Conservation (phyloP, 345 rosid genomes). For the Passiflora organensis region DNA sequence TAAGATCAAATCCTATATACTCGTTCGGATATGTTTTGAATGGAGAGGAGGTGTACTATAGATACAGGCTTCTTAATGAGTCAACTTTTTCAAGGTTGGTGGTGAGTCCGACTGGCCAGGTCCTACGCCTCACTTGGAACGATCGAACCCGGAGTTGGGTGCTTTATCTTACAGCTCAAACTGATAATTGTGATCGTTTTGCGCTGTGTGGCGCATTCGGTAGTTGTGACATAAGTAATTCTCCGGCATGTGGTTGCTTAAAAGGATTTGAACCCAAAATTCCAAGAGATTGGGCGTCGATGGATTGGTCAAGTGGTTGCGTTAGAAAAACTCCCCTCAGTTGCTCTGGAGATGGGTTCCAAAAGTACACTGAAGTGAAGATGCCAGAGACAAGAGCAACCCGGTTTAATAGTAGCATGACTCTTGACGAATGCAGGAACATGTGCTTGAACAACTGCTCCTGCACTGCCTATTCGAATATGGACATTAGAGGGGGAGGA, state of each 20-base stretch:
- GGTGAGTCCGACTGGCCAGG: constrained; percentile 3
- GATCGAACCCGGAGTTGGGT: constrained; percentile 11
- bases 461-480: constrained; percentile 12
- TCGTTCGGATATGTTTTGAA: constrained; percentile 1
- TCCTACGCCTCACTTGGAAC: constrained; percentile 7
- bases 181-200: constrained; percentile 13
- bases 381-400: constrained; percentile 11
- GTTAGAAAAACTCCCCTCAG: constrained; percentile 2
- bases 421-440: constrained; percentile 8
- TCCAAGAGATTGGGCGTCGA: constrained; percentile 3
- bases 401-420: constrained; percentile 5
- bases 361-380: constrained; percentile 4
- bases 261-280: constrained; percentile 6
- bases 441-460: constrained; percentile 7
- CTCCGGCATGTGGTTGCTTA: constrained; percentile 10
- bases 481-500: constrained; percentile 17
- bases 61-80: background rate
- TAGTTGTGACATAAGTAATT: constrained; percentile 10
- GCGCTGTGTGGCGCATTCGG: constrained; percentile 10
- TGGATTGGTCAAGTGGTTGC: constrained; percentile 13
- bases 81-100: constrained; percentile 13
- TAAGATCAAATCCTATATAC: constrained; percentile 4
- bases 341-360: constrained; percentile 15
- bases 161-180: constrained; percentile 7
- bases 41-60: constrained; percentile 10